phyloP scores from a whole-genome alignment of 2,329 filamentous ascomycete genomes.

The Colletotrichum sp. region DNA sequence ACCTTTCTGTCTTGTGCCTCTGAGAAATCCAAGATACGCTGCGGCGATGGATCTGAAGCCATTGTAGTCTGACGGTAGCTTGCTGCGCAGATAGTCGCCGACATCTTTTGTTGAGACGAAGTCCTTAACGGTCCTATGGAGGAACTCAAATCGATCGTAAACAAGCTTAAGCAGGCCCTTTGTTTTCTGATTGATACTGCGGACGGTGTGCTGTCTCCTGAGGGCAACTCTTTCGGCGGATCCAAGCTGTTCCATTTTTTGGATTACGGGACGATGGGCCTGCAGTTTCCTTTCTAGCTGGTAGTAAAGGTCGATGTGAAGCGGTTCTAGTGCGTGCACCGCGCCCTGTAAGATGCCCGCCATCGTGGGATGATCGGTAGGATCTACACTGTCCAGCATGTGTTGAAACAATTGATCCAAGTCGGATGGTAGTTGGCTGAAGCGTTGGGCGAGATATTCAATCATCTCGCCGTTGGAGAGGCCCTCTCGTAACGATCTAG shows the following conservation, averaged over 20 bases:
- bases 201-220: background rate
- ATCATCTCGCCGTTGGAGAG: background rate
- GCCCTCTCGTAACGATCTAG: background rate
- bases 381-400: background rate
- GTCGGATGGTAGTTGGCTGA: background rate
- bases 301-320: background rate
- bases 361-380: background rate
- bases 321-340: background rate
- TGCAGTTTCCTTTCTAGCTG: background rate
- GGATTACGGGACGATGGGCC: background rate
- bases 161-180: background rate
- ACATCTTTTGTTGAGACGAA: background rate
- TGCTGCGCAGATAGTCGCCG: background rate
- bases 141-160: background rate
- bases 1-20: background rate
- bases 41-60: background rate
- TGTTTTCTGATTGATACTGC: background rate
- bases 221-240: background rate
- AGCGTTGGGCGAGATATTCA: background rate
- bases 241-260: background rate
- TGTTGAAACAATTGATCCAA: background rate
- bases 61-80: background rate
- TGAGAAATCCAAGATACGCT: background rate
- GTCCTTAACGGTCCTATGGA: background rate
- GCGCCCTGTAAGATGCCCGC: background rate